Base-by-base conservation (phyloP, 148 eudicot genomes). In the Chenopodium quinoa region DNA sequence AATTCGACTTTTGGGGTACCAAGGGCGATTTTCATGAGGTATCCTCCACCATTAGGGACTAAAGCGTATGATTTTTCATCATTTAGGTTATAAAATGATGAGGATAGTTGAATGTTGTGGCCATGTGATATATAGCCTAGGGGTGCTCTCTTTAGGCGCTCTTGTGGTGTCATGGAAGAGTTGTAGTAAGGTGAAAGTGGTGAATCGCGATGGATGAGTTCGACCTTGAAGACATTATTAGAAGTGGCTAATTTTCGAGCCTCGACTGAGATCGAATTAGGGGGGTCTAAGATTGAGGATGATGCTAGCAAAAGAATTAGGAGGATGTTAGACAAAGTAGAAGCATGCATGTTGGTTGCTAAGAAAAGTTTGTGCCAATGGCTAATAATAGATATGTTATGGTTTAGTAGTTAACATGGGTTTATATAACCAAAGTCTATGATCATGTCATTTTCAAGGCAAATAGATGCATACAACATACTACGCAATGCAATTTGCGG, bases 161-260 rank as follows among this genome's bases (percentile, higher is more conserved):
- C 88, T 0, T 50, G 70, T 8, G 5, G 70, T 4, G 88, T 78
- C 2, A 27, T 37, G 27, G 87, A 85, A 17, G 88, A 74, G 71
- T 87, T 58, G 77, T 87, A 84, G 56, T 72, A 76, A 1, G 91
- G 91, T 11, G 90, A 89, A 12, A 1, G 32, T 27, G 82, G 88
- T 17, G 91, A 89, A 70, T 83, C 84, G 0, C 86, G 86, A 70
- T 86, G 89, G 67, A 85, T 86, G 1, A 89, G 79, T 69, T 86
- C 85, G 1, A 83, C 22, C 1, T 82, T 81, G 76, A 89, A 75
- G 19, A 74, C 37, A 5, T 83, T 22, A 62, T 46, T 46, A 7
- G 31, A 32, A 56, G 29, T 4, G 0, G 13, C 20, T 75, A 29
- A 16, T 2, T 50, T 56, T 13, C 17, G 62, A 48, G 78, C 78